Conservation (phyloP, 257 asterid genomes). For the Petrea volubilis region DNA sequence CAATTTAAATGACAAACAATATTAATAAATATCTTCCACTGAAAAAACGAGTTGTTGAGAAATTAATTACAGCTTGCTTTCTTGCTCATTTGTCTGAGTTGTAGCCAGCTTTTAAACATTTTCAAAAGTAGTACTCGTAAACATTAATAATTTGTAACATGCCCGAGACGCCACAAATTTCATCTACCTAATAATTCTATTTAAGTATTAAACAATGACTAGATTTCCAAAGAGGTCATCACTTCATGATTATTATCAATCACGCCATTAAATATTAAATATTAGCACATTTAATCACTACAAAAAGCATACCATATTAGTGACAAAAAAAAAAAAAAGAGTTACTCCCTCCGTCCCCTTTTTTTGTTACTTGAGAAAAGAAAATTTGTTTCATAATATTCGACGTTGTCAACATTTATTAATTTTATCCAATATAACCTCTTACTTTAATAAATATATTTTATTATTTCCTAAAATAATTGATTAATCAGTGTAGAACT, state of each 20-base stretch:
- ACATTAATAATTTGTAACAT: background rate
- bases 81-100: background rate
- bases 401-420: too few species aligned
- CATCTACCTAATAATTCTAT: conserved; percentile 15
- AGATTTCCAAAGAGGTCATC: background rate
- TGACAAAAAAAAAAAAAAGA: too few species aligned
- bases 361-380: too few species aligned
- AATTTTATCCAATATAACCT: too few species aligned
- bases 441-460: too few species aligned
- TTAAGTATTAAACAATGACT: background rate
- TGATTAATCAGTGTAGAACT: too few species aligned
- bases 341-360: too few species aligned
- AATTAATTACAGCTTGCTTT: too few species aligned
- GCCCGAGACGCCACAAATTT: conserved; percentile 36
- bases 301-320: too few species aligned
- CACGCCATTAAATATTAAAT: background rate
- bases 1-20: background rate
- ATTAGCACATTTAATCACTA: too few species aligned
- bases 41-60: background rate
- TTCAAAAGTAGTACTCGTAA: background rate
- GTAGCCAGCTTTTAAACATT: background rate
- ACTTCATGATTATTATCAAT: background rate
- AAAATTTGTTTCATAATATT: too few species aligned
- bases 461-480: too few species aligned
- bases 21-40: conserved; percentile 25